Base-by-base conservation (phyloP, 2,329 filamentous ascomycete genomes). In the Daldinia eschscholtzii region DNA sequence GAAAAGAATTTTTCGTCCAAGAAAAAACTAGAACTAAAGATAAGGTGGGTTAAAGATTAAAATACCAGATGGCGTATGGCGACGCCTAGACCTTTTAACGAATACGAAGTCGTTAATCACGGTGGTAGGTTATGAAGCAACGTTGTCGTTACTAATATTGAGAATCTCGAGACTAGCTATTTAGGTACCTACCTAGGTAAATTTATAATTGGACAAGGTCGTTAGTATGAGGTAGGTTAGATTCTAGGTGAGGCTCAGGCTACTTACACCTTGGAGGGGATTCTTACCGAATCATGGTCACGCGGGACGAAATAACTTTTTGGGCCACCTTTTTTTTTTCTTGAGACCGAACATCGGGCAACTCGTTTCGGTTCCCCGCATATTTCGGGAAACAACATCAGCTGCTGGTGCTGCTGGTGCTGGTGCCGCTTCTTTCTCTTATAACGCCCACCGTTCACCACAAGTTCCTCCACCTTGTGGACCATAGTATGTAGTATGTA, bases 321-420 rank as follows among this genome's bases (percentile, higher is more conserved):
- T 35, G 33, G 33, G 33, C 30, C 30, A 33, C 30, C 33, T 35
- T 7, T 10, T 35, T 10, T 23, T 23, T 23, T 23, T 23, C 23
- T 48, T 2, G 15, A 33, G 35, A 55, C 30, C 52, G 35, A 55
- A 33, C 30, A 55, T 55, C 52, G 30, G 52, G 30, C 30, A 28
- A 23, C 20, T 23, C 35, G 33, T 7, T 35, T 57, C 20, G 64
- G 61, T 64, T 67, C 67, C 67, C 67, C 67, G 67, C 67, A 70
- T 60, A 64, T 39, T 55, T 58, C 10, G 41, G 62, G 60, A 59
- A 68, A 53, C 48, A 42, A 55, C n/a, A 23, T 23, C 20, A 23
- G 20, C 20, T 23, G 2, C 20, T 23, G n/a, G n/a, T n/a, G 20
- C 41, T 23, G 13, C 52, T 42, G 23, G 26, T 13, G 10, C 30